Base-by-base conservation (phyloP, 192 early-diverging fungal genomes). In the Umbelopsis vinacea region DNA sequence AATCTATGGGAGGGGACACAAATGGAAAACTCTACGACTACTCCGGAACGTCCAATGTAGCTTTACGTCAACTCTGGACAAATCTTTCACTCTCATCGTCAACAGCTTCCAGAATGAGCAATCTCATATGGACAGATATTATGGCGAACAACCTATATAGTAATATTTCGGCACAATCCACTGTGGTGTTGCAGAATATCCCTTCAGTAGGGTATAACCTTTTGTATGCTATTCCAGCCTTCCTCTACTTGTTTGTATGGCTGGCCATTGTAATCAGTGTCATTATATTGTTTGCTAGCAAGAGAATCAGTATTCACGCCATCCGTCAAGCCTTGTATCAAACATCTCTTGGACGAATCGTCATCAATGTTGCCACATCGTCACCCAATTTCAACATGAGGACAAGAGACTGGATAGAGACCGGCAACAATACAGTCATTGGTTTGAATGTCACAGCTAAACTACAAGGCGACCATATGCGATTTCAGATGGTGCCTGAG, bases 281-380 rank as follows among this genome's bases (percentile, higher is more conserved):
- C 29, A n/a, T 63, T 37, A 29, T 37, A 4, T 37, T 63, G 24
- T 38, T 63, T 63, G 57, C 15, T 3, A 29, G 17, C 26, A 26
- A 63, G 24, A 22, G 57, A 35, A n/a, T 63, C 17, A 63, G 57
- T 17, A 35, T 63, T 15, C 24, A 38, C 17, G 11, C 57, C 11
- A 63, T 63, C 12, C 57, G 57, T n/a, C 57, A 63, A 37, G 57
- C 57, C 15, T 26, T 63, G 6, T 63, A 63, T 38, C 57, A 63
- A 63, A 63, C 57, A 37, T 63, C 57, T 17, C 33, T 63, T 19
- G 57, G 57, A 63, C 26, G 57, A 63, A 17, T 63, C 7, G 57
- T 63, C 17, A 33, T 63, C 29, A 63, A 63, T 33, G 35, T 63
- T 2, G 17, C 57, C 17, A 63, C 33, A 7, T 37, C 11, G 1